Conservation (phyloP, 768 basidiomycete species). For the Amanita polypyramis region DNA sequence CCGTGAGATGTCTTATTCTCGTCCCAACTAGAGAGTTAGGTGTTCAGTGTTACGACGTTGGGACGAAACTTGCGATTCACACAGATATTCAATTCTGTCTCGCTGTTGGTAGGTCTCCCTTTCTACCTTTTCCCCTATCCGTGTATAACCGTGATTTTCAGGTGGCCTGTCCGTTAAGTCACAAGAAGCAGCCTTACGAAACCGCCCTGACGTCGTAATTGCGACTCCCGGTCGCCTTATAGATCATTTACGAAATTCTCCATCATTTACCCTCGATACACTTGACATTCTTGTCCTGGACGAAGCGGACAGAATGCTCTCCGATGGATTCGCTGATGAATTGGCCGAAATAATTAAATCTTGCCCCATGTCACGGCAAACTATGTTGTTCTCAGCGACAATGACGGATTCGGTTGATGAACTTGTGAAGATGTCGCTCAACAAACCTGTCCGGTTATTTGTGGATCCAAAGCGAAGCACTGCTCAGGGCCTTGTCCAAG, state of each 20-base stretch:
- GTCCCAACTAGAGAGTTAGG: constrained; percentile 94
- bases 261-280: constrained; percentile 83
- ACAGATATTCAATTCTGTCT: constrained; percentile 89
- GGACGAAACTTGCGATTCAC: constrained; percentile 71
- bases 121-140: neutral
- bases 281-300: constrained; percentile 92
- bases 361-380: constrained; percentile 83
- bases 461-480: constrained; percentile 90
- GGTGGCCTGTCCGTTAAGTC: constrained; percentile 90
- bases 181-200: constrained; percentile 78
- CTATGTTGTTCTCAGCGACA: constrained; percentile 98
- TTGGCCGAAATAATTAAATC: constrained; percentile 86
- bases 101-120: constrained; percentile 63
- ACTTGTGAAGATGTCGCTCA: constrained; percentile 84
- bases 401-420: constrained; percentile 97
- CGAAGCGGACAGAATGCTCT: constrained; percentile 96
- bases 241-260: constrained; percentile 94
- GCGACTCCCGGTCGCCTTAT: constrained; percentile 97
- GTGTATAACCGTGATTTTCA: constrained; percentile 17
- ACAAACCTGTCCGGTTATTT: constrained; percentile 89
- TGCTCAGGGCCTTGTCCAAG: constrained; percentile 80
- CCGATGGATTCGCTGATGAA: constrained; percentile 92
- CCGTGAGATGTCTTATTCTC: constrained; percentile 82
- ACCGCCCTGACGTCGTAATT: constrained; percentile 87
- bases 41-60: constrained; percentile 92